Evolutionary conservation across 345 rosid genomes (phyloP).

Genomic region (Jatropha curcas): DNA sequence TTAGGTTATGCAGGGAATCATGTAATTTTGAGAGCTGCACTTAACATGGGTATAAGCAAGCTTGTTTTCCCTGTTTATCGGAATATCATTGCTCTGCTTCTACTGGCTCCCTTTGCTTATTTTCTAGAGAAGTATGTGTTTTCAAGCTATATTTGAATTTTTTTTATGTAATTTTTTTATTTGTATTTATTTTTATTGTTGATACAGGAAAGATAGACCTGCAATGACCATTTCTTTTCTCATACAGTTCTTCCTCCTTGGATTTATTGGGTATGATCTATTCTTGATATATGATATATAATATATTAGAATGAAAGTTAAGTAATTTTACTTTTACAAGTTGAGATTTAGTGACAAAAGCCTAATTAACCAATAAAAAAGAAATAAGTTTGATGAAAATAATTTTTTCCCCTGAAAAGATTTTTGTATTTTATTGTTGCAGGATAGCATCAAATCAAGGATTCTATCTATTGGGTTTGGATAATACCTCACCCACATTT

Average conservation of each 20-base stretch:
- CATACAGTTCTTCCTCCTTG: slow-evolving; percentile 63
- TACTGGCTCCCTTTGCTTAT: slow-evolving; percentile 61
- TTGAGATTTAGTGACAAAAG: too few species aligned
- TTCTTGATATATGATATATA: too few species aligned
- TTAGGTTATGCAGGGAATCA: slow-evolving; percentile 68
- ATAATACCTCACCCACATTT: slow-evolving; percentile 62
- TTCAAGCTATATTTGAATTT: not conserved
- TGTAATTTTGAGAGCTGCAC: slow-evolving; percentile 61
- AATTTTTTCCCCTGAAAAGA: not conserved
- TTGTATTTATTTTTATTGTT: not conserved
- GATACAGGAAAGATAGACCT: slow-evolving; percentile 58
- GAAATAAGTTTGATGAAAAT: not conserved
- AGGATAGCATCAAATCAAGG: slow-evolving; percentile 65
- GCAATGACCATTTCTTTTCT: slow-evolving; percentile 35
- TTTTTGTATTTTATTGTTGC: slow-evolving; percentile 13
- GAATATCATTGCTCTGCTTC: slow-evolving; percentile 57
- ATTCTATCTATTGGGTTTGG: slow-evolving; percentile 63
- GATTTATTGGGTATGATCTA: slow-evolving; percentile 55
- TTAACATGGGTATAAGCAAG: slow-evolving; percentile 72
- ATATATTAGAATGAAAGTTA: too few species aligned
- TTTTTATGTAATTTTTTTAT: not conserved
- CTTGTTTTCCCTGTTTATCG: slow-evolving; percentile 69
- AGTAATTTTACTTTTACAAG: too few species aligned
- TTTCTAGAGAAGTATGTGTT: slow-evolving; percentile 57
- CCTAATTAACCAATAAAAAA: not conserved